Percentiles rank a stretch among this genome's conserved stretches.
phyloP scores from a whole-genome alignment of 768 basidiomycete species.

The Phylloporus sp. region DNA sequence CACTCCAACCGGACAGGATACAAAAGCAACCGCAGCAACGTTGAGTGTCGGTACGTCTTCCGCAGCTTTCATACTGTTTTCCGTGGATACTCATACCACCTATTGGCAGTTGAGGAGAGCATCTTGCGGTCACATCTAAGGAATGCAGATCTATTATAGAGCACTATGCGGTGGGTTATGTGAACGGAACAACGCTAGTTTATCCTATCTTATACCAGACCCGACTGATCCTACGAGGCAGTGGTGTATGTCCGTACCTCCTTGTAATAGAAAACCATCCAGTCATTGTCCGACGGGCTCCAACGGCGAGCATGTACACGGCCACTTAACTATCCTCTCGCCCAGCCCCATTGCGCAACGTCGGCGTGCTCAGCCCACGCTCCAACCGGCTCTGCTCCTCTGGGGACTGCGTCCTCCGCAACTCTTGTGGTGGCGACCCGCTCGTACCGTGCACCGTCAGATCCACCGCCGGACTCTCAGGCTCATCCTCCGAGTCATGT shows the following conservation, averaged over 20 bases:
- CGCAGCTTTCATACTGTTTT: background rate
- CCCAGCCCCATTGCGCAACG: constrained; percentile 47
- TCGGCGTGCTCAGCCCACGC: constrained; percentile 62
- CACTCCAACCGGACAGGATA: constrained; percentile 47
- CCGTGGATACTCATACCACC: constrained; percentile 2
- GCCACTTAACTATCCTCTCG: constrained; percentile 14
- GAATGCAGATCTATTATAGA: constrained; percentile 64
- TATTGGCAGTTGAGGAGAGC: constrained; percentile 57
- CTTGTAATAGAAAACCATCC: background rate
- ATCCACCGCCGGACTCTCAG: constrained; percentile 43
- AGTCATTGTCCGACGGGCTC: too few relatives aligned
- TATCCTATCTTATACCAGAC: background rate
- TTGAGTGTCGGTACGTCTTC: constrained; percentile 55
- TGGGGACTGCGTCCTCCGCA: constrained; percentile 22
- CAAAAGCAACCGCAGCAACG: constrained; percentile 68
- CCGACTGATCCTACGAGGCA: background rate
- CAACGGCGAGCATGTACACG: background rate
- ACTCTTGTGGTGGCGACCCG: constrained; percentile 11
- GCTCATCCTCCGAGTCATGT: constrained; percentile 38
- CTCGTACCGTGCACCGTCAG: constrained; percentile 26
- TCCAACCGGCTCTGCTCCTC: constrained; percentile 55
- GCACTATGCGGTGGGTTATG: background rate
- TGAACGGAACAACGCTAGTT: background rate
- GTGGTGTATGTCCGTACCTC: background rate
- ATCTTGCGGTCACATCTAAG: constrained; percentile 70